phyloP scores from a whole-genome alignment of 164 flowering plant genomes.

The Platanus orientalis region DNA sequence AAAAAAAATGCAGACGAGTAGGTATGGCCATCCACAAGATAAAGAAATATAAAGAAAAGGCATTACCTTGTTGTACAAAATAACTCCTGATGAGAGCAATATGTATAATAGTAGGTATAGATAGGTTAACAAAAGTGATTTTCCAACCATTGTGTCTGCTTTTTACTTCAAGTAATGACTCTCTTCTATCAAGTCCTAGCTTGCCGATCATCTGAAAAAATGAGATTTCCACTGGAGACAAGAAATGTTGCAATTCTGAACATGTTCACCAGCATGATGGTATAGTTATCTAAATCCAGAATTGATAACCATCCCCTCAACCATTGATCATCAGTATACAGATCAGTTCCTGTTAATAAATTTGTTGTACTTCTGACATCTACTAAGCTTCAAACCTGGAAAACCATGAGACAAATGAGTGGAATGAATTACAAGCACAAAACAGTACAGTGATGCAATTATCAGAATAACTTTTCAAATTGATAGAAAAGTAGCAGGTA shows the following conservation, averaged over 20 bases:
- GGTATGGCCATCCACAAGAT: neutral
- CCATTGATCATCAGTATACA: neutral
- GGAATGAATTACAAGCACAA: too few species aligned
- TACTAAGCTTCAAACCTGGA: neutral
- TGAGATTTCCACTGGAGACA: conserved; percentile 6
- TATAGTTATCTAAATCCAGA: neutral
- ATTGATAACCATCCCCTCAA: conserved; percentile 2
- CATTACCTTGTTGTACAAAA: conserved; percentile 80
- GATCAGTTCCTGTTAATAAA: neutral
- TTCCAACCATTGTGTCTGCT: conserved; percentile 50
- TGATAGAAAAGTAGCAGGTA: too few species aligned
- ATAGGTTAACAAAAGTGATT: conserved; percentile 64
- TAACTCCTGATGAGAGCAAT: conserved; percentile 82
- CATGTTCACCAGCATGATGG: conserved; percentile 7
- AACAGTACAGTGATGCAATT: too few species aligned
- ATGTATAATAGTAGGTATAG: conserved; percentile 72
- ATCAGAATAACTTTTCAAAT: neutral
- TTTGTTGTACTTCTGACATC: neutral
- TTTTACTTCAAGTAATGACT: neutral
- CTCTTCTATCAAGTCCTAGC: conserved; percentile 5
- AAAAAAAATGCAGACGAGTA: neutral
- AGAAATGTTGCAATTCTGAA: neutral
- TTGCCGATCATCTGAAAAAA: conserved; percentile 3
- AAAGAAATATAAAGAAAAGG: neutral
- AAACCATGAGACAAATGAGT: too few species aligned